Evolutionary conservation across 345 rosid species (phyloP).

Genomic region (Populus pruinosa): DNA sequence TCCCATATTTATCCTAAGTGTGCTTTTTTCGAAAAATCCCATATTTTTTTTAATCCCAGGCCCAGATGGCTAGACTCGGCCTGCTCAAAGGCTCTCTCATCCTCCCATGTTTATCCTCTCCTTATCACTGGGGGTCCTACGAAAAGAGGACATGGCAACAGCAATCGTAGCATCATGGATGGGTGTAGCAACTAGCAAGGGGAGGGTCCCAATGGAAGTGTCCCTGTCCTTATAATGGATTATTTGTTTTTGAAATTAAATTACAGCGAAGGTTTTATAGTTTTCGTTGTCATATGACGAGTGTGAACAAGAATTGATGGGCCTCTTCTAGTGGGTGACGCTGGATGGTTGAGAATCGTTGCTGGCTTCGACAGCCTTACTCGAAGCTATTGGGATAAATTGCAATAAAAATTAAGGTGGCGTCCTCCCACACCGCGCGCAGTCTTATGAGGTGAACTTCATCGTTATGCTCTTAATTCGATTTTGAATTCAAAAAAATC

Average conservation of each 20-base stretch:
- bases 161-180: slow-evolving; percentile 26
- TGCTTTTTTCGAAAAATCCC: too few species aligned
- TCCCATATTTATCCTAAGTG: too few species aligned
- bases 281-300: slow-evolving; percentile 5
- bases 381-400: too few species aligned
- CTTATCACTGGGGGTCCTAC: slow-evolving; percentile 28
- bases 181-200: not conserved
- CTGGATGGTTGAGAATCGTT: slow-evolving; percentile 25
- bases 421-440: too few species aligned
- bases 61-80: too few species aligned
- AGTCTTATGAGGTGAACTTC: too few species aligned
- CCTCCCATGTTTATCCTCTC: too few species aligned
- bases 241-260: not conserved
- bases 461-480: too few species aligned
- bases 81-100: too few species aligned
- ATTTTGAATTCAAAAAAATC: too few species aligned
- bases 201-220: not conserved
- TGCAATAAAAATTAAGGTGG: too few species aligned
- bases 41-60: too few species aligned
- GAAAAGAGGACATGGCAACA: slow-evolving; percentile 52
- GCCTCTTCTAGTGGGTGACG: slow-evolving; percentile 31
- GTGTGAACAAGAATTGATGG: slow-evolving; percentile 16
- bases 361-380: slow-evolving; percentile 22
- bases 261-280: not conserved
- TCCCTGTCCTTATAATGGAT: not conserved